Evolutionary conservation across 768 basidiomycete genomes (phyloP).

Genomic region (Tylopilus cervinicoccineus): DNA sequence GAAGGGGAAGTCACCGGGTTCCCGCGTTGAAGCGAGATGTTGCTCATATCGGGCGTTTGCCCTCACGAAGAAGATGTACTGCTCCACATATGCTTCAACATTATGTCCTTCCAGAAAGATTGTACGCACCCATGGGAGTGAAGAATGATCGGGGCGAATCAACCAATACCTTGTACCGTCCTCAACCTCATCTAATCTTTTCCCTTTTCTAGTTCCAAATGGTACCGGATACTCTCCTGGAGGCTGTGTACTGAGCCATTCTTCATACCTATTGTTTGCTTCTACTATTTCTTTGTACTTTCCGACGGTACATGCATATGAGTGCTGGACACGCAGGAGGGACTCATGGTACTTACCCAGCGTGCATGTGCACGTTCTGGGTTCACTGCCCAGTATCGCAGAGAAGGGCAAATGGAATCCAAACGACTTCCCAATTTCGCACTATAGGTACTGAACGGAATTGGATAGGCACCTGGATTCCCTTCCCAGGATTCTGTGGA

Average conservation of each 20-base stretch:
- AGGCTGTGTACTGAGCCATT: slow-evolving; percentile 7
- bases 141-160: background rate
- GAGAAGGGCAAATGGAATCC: slow-evolving; percentile 5
- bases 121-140: slow-evolving; percentile 10
- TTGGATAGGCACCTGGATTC: slow-evolving; percentile 17
- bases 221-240: slow-evolving; percentile 14
- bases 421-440: slow-evolving; percentile 17
- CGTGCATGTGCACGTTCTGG: background rate
- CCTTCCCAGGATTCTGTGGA: background rate
- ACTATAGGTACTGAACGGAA: slow-evolving; percentile 5
- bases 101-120: background rate
- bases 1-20: slow-evolving; percentile 8
- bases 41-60: slow-evolving; percentile 9
- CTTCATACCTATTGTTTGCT: slow-evolving; percentile 15
- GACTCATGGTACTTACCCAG: slow-evolving; percentile 15
- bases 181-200: background rate
- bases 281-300: slow-evolving; percentile 7
- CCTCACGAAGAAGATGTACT: slow-evolving; percentile 6
- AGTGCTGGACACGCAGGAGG: background rate
- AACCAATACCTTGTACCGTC: slow-evolving; percentile 7
- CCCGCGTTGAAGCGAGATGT: background rate
- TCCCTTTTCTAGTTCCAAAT: background rate
- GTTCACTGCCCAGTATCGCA: slow-evolving; percentile 15
- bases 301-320: background rate
- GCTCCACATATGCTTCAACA: background rate